phyloP scores from a whole-genome alignment of 2,329 filamentous ascomycete genomes.

The Lasiodiplodia hormozganensis region DNA sequence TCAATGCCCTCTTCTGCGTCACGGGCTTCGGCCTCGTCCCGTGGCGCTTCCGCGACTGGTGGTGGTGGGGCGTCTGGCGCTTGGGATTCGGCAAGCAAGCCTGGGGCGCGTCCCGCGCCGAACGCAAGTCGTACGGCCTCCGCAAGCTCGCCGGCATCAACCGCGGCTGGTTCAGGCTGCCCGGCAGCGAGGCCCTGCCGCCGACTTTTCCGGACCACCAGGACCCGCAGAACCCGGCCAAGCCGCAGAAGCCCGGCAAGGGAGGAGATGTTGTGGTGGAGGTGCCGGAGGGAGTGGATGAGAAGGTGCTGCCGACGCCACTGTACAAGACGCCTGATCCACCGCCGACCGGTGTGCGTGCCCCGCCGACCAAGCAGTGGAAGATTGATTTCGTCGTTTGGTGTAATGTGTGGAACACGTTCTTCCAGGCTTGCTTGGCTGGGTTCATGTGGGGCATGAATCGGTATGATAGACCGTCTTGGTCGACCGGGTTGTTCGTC shows the following conservation, averaged over 20 bases:
- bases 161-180: conserved; percentile 75
- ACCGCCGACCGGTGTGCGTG: conserved; percentile 75
- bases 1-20: conserved; percentile 85
- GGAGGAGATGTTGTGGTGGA: not conserved
- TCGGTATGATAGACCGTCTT: conserved; percentile 74
- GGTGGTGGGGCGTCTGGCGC: conserved; percentile 69
- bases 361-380: conserved; percentile 72
- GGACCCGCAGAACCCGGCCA: conserved; percentile 3
- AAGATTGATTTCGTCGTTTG: conserved; percentile 82
- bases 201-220: not conserved
- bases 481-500: conserved; percentile 82
- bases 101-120: conserved; percentile 46
- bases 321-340: conserved; percentile 66
- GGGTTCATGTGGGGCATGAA: conserved; percentile 86
- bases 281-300: conserved; percentile 48
- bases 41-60: conserved; percentile 83
- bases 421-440: conserved; percentile 75
- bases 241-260: conserved; percentile 38
- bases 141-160: conserved; percentile 77
- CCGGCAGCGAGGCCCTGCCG: conserved; percentile 67
- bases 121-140: conserved; percentile 57
- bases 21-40: conserved; percentile 84
- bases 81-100: conserved; percentile 55
- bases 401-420: conserved; percentile 79
- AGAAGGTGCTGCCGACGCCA: conserved; percentile 67